Percentiles rank a stretch among this genome's conserved stretches.
Evolutionary conservation across 2,329 filamentous ascomycete species (phyloP).

Genomic region (Leptographium galeiforme): DNA sequence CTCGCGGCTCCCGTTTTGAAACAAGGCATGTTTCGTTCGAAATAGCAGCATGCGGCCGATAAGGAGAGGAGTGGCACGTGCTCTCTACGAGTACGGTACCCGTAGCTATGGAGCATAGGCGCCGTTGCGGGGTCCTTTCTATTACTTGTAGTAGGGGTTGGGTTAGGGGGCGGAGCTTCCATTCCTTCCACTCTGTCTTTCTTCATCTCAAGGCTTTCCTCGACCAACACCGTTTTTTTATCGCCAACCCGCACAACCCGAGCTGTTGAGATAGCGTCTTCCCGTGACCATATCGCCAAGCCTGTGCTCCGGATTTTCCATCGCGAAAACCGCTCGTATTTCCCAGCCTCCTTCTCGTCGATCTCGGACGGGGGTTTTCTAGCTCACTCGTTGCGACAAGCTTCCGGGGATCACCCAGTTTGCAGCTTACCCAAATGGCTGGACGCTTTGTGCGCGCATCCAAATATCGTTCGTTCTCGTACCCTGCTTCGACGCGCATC

Average conservation of each 20-base stretch:
- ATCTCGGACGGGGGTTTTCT: background rate
- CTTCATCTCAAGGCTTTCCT: background rate
- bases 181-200: background rate
- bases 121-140: background rate
- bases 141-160: background rate
- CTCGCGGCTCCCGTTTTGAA: background rate
- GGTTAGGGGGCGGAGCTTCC: constrained; percentile 4
- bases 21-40: background rate
- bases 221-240: background rate
- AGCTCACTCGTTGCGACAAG: background rate
- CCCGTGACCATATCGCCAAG: background rate
- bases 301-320: background rate
- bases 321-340: background rate
- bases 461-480: constrained; percentile 45
- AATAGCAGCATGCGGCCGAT: background rate
- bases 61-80: background rate
- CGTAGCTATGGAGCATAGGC: background rate
- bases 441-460: constrained; percentile 55
- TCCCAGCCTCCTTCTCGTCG: background rate
- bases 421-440: constrained; percentile 30
- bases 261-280: background rate
- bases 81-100: background rate
- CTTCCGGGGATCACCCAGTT: background rate
- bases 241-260: background rate
- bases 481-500: background rate